These are phyloP conservation scores for Leishmania arabica DNA, from an alignment of 208 protist species.

Conservation along the genomic window DNA sequence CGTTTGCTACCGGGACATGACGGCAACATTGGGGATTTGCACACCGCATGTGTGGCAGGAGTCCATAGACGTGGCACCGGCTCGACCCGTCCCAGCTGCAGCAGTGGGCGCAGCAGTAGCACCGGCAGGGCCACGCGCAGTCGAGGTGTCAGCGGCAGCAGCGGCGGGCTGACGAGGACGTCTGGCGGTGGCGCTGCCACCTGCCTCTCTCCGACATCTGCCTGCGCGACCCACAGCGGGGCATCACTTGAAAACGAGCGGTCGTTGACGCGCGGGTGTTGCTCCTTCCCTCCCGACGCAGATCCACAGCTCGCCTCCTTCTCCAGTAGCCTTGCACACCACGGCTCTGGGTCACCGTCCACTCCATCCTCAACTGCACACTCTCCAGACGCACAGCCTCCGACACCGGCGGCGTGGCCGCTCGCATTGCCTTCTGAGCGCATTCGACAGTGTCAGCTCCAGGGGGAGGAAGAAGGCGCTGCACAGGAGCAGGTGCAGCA, in stretches of 20 bases:
- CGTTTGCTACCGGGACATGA: background rate
- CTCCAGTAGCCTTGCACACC: background rate
- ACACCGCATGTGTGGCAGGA: background rate
- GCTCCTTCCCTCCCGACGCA: background rate
- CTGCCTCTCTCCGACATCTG: background rate
- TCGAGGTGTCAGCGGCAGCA: slow-evolving; percentile 11
- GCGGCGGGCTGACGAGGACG: background rate
- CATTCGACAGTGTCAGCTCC: background rate
- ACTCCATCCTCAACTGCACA: background rate
- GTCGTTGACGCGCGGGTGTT: background rate
- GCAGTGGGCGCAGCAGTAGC: slow-evolving; percentile 1
- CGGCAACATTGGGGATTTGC: background rate
- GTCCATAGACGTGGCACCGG: background rate
- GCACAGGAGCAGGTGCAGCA: background rate
- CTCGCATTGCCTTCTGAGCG: background rate
- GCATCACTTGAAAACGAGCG: background rate
- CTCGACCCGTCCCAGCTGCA: background rate
- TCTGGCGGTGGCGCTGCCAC: background rate
- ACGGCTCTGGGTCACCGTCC: background rate
- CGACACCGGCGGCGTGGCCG: background rate
- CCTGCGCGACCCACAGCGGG: background rate
- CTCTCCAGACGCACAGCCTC: slow-evolving; percentile 22
- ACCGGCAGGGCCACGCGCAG: slow-evolving; percentile 1
- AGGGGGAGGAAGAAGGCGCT: background rate
- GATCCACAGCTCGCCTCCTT: background rate